Conservation (phyloP, 1,284 basidiomycete genomes). For the Heterobasidion annosum region DNA sequence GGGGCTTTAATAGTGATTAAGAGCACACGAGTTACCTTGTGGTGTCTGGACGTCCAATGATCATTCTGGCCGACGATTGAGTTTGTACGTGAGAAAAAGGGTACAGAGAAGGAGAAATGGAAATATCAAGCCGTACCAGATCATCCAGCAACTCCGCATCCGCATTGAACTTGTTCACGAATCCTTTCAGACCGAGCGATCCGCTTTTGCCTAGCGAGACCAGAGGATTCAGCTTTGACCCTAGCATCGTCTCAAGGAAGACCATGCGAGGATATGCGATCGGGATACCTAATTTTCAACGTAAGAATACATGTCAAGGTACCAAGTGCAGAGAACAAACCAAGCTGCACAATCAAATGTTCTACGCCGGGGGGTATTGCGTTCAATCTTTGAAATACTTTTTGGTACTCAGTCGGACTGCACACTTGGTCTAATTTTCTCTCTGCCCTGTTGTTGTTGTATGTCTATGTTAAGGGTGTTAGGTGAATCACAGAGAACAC, state of each 20-base stretch:
- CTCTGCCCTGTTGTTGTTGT: slow-evolving; percentile 56
- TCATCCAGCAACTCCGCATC: slow-evolving; percentile 91
- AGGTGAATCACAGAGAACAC: slow-evolving; percentile 1
- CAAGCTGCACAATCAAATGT: slow-evolving; percentile 77
- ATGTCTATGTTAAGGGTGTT: not conserved
- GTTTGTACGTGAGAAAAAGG: not conserved
- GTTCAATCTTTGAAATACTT: slow-evolving; percentile 55
- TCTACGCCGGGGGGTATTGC: slow-evolving; percentile 57
- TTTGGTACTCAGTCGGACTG: slow-evolving; percentile 62
- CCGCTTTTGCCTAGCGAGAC: slow-evolving; percentile 61
- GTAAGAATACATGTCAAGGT: not conserved
- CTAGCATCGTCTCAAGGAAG: slow-evolving; percentile 73
- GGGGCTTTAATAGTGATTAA: not conserved
- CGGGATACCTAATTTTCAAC: slow-evolving; percentile 45
- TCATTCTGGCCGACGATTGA: slow-evolving; percentile 51
- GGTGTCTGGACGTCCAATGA: slow-evolving; percentile 79
- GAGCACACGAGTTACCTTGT: slow-evolving; percentile 45
- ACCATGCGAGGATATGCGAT: slow-evolving; percentile 92
- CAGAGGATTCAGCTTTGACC: slow-evolving; percentile 77
- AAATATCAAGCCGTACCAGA: slow-evolving; percentile 39
- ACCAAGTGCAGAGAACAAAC: slow-evolving; percentile 23
- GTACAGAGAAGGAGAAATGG: not conserved
- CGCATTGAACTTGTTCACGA: slow-evolving; percentile 89
- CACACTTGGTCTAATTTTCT: slow-evolving; percentile 76
- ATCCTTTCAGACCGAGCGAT: slow-evolving; percentile 60